Evolutionary conservation across 208 protist genomes (phyloP).

Genomic region (Naegleria gruberi): DNA sequence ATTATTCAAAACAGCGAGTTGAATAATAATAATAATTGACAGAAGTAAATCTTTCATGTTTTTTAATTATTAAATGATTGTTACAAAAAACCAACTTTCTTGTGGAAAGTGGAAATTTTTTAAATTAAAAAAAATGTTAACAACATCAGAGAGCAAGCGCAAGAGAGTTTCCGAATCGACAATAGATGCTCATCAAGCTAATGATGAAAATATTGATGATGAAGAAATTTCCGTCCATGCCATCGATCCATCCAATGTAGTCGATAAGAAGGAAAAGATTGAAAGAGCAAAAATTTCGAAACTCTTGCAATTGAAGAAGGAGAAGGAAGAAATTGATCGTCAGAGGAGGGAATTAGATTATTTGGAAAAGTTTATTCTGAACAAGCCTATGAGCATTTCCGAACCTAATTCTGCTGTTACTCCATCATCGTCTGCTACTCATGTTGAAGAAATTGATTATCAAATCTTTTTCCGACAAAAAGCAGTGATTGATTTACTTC

Average conservation of each 20-base stretch:
- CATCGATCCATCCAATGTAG: background rate
- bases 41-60: too few relatives aligned
- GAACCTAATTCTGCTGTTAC: too few relatives aligned
- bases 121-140: too few relatives aligned
- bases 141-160: too few relatives aligned
- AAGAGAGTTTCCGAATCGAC: too few relatives aligned
- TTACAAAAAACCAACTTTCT: too few relatives aligned
- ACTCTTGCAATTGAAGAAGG: background rate
- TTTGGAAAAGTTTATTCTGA: background rate
- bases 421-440: too few relatives aligned
- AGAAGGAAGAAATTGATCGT: background rate
- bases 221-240: background rate
- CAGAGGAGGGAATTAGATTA: background rate
- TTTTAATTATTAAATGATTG: too few relatives aligned
- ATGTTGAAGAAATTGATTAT: background rate
- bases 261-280: background rate
- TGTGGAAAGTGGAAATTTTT: too few relatives aligned
- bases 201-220: background rate
- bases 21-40: too few relatives aligned
- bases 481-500: background rate
- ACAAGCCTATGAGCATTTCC: background rate
- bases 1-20: too few relatives aligned
- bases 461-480: background rate
- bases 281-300: background rate
- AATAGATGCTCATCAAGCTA: too few relatives aligned